phyloP scores from a whole-genome alignment of 1,284 basidiomycete genomes.

The Pholiota adiposa region DNA sequence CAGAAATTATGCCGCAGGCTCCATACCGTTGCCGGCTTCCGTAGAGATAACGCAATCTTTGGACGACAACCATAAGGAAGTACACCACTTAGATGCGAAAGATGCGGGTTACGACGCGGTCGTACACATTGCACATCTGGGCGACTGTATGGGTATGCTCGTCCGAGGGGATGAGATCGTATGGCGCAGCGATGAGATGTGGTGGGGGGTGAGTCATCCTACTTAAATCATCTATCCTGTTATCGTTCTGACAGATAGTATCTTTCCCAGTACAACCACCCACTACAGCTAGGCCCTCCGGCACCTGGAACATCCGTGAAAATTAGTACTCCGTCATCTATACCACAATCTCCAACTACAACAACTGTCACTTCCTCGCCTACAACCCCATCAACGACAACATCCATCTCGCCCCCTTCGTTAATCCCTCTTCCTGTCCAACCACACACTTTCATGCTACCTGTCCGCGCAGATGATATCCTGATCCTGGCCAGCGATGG shows the following conservation, averaged over 20 bases:
- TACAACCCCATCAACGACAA: not conserved
- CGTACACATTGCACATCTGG: slow-evolving; percentile 88
- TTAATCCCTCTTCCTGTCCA: slow-evolving; percentile 31
- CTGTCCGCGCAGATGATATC: slow-evolving; percentile 86
- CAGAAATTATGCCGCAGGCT: slow-evolving; percentile 26
- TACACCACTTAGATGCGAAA: not conserved
- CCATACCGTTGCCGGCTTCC: not conserved
- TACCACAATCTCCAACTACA: not conserved
- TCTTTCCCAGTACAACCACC: slow-evolving; percentile 80
- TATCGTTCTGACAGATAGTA: slow-evolving; percentile 11
- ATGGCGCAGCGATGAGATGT: slow-evolving; percentile 94
- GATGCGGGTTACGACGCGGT: slow-evolving; percentile 60
- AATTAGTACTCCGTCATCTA: not conserved
- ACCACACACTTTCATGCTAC: slow-evolving; percentile 78
- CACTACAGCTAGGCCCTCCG: slow-evolving; percentile 82
- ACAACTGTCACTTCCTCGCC: not conserved
- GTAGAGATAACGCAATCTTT: not conserved
- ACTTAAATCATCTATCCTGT: not conserved
- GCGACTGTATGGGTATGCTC: slow-evolving; percentile 90
- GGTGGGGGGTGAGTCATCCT: slow-evolving; percentile 68
- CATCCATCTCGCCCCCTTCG: not conserved
- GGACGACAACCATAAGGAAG: slow-evolving; percentile 6
- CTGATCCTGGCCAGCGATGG: slow-evolving; percentile 92
- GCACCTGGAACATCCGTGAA: not conserved
- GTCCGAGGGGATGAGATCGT: slow-evolving; percentile 79